Conservation (phyloP, 495 filamentous ascomycete genomes). For the Penicillium pulvis region DNA sequence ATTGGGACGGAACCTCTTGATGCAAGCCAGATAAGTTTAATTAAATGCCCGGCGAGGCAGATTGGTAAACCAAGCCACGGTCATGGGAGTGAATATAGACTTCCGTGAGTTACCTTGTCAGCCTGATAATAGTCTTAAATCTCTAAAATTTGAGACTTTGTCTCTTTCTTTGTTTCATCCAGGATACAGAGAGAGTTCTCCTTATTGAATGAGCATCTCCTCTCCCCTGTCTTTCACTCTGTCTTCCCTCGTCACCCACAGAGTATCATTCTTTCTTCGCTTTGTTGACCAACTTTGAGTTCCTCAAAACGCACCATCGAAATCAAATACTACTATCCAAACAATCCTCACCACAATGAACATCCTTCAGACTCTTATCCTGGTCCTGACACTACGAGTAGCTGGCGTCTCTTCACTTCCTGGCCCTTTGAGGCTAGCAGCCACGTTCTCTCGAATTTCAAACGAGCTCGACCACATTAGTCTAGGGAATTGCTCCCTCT, state of each 20-base stretch:
- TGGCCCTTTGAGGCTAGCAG: constrained; percentile 20
- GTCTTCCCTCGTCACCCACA: neutral
- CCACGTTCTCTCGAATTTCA: constrained; percentile 24
- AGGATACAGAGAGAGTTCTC: neutral
- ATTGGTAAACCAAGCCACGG: neutral
- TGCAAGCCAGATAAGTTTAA: constrained; percentile 7
- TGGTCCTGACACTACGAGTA: constrained; percentile 6
- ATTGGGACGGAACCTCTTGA: neutral
- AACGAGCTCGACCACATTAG: constrained; percentile 24
- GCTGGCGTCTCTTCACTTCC: constrained; percentile 13
- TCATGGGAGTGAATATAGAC: neutral
- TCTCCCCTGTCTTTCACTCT: neutral
- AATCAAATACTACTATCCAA: neutral
- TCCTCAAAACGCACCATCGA: neutral
- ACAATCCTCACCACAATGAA: constrained; percentile 5
- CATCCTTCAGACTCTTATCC: neutral
- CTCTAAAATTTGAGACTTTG: neutral
- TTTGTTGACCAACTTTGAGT: neutral
- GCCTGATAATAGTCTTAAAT: neutral
- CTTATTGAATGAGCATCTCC: neutral
- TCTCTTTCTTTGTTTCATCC: constrained; percentile 4
- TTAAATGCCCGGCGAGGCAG: constrained; percentile 5
- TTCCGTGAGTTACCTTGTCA: neutral
- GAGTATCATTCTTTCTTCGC: neutral
- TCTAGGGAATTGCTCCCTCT: constrained; percentile 35